Evolutionary conservation across 169 alveolate species (phyloP).

Genomic region (Plasmodium coatneyi): DNA sequence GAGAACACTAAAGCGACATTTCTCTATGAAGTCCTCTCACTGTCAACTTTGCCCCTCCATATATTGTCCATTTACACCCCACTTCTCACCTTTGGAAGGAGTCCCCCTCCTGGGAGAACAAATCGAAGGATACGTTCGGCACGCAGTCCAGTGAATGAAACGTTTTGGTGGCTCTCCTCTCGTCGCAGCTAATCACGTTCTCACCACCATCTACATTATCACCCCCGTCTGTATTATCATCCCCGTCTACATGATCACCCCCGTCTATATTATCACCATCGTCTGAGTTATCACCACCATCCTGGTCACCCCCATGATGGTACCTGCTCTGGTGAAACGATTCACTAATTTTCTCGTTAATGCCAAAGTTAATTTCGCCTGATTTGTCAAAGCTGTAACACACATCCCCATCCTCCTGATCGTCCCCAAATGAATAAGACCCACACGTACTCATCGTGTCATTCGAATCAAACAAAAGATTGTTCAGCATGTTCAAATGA

Average conservation of each 20-base stretch:
- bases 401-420: neutral
- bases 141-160: constrained; percentile 47
- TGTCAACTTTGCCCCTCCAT: neutral
- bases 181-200: neutral
- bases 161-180: constrained; percentile 1
- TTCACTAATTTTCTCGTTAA: constrained; percentile 39
- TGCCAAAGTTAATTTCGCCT: constrained; percentile 18
- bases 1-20: neutral
- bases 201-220: neutral
- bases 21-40: neutral
- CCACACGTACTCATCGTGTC: constrained; percentile 5
- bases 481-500: constrained; percentile 4
- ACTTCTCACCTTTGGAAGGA: constrained; percentile 7
- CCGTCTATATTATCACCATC: neutral
- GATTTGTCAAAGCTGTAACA: constrained; percentile 16
- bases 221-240: neutral
- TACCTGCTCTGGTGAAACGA: constrained; percentile 1
- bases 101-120: constrained; percentile 11
- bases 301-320: neutral
- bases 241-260: neutral
- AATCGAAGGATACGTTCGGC: constrained; percentile 59
- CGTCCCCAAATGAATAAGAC: constrained; percentile 11
- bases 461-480: constrained; percentile 7
- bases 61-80: neutral
- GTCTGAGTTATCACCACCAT: neutral